Evolutionary conservation across 352 stramenopile species (phyloP).

Genomic region (Phytophthora capsici): DNA sequence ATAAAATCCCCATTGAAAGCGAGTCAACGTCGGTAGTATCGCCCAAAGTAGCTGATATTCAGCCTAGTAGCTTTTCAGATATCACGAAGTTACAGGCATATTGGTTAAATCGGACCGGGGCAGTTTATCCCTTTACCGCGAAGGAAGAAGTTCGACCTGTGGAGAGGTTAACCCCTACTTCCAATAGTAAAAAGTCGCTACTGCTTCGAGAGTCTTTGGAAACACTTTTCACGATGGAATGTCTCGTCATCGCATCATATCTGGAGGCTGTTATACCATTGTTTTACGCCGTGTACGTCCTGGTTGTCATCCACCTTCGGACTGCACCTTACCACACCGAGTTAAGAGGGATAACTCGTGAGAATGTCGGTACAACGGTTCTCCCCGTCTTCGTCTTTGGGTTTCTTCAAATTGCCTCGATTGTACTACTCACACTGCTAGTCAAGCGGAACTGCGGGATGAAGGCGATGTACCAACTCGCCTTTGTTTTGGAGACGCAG

Average conservation of each 20-base stretch:
- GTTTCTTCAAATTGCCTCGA: conserved; percentile 24
- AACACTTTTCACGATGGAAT: conserved; percentile 40
- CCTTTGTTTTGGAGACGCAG: conserved; percentile 28
- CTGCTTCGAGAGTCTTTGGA: conserved; percentile 18
- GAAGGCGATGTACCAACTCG: conserved; percentile 21
- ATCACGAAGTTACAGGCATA: not conserved
- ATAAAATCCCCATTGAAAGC: not conserved
- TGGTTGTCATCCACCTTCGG: conserved; percentile 24
- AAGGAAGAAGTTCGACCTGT: not conserved
- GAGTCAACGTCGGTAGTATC: not conserved
- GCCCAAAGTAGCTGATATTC: not conserved
- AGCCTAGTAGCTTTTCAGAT: not conserved
- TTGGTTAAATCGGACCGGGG: not conserved
- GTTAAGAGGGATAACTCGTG: conserved; percentile 9
- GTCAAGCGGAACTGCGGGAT: conserved; percentile 22
- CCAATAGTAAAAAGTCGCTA: not conserved
- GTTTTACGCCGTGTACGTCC: conserved; percentile 30
- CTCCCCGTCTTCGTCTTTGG: conserved; percentile 27
- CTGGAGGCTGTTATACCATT: conserved; percentile 41
- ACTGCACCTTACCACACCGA: conserved; percentile 39
- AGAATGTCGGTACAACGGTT: conserved; percentile 6
- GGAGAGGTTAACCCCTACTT: not conserved
- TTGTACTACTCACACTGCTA: conserved; percentile 14
- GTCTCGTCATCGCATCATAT: conserved; percentile 40
- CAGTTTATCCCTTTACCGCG: conserved; percentile 2